A percentile compares a stretch with the other conserved stretches of the same genome.
phyloP scores from a whole-genome alignment of 2,329 filamentous ascomycete genomes.

The Aotearoamyces nothofagi region DNA sequence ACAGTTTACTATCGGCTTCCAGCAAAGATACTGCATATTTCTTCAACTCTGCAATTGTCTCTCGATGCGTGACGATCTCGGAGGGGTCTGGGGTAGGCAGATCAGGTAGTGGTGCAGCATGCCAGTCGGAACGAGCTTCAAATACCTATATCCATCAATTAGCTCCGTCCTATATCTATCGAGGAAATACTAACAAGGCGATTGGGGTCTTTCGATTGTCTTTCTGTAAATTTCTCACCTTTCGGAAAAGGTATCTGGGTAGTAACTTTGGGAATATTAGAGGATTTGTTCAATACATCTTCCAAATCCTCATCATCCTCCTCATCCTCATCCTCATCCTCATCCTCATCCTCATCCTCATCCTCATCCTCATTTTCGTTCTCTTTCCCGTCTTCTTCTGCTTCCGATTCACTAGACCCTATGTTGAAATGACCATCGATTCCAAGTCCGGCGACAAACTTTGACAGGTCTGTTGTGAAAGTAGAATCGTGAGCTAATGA shows the following conservation, averaged over 20 bases:
- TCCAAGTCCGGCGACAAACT: conserved; percentile 34
- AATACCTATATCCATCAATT: conserved; percentile 30
- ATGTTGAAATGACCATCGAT: conserved; percentile 28
- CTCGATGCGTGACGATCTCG: conserved; percentile 29
- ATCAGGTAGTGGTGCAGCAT: conserved; percentile 38
- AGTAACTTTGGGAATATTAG: no score
- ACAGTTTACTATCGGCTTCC: conserved; percentile 62
- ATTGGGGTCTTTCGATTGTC: conserved; percentile 10
- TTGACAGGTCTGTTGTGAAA: conserved; percentile 29
- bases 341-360: conserved; percentile 19
- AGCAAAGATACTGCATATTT: conserved; percentile 60
- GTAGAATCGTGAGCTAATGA: conserved; percentile 12
- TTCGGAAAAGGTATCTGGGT: no score
- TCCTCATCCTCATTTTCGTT: conserved; percentile 15
- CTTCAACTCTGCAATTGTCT: conserved; percentile 42
- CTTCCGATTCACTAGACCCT: conserved; percentile 22
- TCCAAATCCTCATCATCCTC: conserved; percentile 21
- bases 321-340: conserved; percentile 17
- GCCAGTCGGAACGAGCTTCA: conserved; percentile 52
- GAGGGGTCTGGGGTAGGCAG: conserved; percentile 30
- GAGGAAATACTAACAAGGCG: conserved; percentile 17
- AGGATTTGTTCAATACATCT: no score
- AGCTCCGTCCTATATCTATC: conserved; percentile 4
- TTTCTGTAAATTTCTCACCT: no score
- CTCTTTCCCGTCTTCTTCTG: conserved; percentile 23